A percentile compares a stretch with the other conserved stretches of the same genome.
Evolutionary conservation across 1,284 basidiomycete species (phyloP).

Genomic region (Tremellales sp.): DNA sequence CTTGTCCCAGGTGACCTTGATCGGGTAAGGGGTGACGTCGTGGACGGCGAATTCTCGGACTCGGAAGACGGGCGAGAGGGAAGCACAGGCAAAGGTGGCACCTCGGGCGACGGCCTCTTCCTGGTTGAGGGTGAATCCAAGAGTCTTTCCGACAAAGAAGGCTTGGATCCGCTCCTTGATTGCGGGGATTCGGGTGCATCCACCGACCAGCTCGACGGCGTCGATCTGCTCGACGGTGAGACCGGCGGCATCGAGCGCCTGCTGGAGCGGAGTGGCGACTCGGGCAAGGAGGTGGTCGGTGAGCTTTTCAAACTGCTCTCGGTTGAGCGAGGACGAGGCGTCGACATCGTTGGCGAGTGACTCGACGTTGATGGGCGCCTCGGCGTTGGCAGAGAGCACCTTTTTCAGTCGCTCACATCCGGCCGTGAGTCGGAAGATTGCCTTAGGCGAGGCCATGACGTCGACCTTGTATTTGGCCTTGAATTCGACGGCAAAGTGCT

Average conservation of each 20-base stretch:
- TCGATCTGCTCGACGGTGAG: conserved; percentile 60
- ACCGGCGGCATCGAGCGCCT: conserved; percentile 59
- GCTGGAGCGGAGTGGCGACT: conserved; percentile 56
- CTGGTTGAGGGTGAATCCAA: conserved; percentile 87
- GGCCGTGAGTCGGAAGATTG: conserved; percentile 77
- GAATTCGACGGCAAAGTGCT: conserved; percentile 85
- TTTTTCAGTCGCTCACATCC: conserved; percentile 74
- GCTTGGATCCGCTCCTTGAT: conserved; percentile 63
- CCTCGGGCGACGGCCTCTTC: conserved; percentile 92
- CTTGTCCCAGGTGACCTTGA: conserved; percentile 81
- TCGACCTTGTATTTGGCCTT: conserved; percentile 93
- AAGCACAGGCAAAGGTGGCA: conserved; percentile 89
- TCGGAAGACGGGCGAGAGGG: conserved; percentile 91
- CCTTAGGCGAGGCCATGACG: conserved; percentile 82
- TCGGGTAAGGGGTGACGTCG: conserved; percentile 77
- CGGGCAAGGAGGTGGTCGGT: conserved; percentile 55
- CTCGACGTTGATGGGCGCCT: conserved; percentile 84
- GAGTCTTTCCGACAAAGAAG: conserved; percentile 63
- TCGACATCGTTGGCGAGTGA: conserved; percentile 88
- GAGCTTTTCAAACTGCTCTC: conserved; percentile 61
- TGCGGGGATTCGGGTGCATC: conserved; percentile 64
- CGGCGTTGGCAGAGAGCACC: conserved; percentile 74
- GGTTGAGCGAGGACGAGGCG: conserved; percentile 58
- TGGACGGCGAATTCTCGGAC: conserved; percentile 85
- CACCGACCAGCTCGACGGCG: conserved; percentile 65